phyloP scores from a whole-genome alignment of 805 yeast species.

The Blastobotrys chiropterorum region DNA sequence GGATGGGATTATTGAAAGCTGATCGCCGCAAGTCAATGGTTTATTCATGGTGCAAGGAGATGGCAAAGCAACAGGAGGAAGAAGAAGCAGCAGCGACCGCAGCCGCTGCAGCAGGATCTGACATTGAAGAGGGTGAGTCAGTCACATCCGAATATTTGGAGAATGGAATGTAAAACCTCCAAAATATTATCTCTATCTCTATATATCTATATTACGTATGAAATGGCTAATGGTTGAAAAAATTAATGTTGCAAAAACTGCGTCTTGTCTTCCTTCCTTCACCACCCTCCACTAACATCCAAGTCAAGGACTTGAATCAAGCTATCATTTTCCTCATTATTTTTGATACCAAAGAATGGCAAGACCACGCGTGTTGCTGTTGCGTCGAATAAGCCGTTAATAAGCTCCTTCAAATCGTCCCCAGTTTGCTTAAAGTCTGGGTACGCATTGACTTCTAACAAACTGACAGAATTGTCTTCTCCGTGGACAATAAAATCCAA shows the following conservation, averaged over 20 bases:
- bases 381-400: conserved; percentile 58
- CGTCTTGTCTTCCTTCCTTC: background rate
- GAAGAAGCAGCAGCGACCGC: conserved; percentile 16
- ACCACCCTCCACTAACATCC: conserved; percentile 6
- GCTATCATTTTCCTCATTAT: background rate
- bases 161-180: conserved; percentile 13
- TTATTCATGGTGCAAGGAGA: conserved; percentile 79
- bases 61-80: conserved; percentile 35
- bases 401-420: conserved; percentile 63
- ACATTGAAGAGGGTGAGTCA: background rate
- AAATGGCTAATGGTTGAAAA: background rate
- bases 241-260: too few species aligned
- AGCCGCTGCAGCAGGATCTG: background rate
- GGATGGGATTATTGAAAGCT: conserved; percentile 73
- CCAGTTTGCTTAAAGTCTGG: conserved; percentile 99
- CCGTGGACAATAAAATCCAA: conserved; percentile 75
- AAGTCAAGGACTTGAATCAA: conserved; percentile 2
- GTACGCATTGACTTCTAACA: conserved; percentile 85
- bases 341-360: conserved; percentile 35
- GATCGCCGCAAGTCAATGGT: conserved; percentile 66
- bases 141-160: background rate
- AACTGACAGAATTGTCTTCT: conserved; percentile 41
- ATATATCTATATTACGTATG: background rate
- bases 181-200: background rate
- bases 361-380: conserved; percentile 44